These are phyloP conservation scores for Polysphondylium violaceum DNA, from an alignment of 78 protist genomes.

Conservation along the genomic window DNA sequence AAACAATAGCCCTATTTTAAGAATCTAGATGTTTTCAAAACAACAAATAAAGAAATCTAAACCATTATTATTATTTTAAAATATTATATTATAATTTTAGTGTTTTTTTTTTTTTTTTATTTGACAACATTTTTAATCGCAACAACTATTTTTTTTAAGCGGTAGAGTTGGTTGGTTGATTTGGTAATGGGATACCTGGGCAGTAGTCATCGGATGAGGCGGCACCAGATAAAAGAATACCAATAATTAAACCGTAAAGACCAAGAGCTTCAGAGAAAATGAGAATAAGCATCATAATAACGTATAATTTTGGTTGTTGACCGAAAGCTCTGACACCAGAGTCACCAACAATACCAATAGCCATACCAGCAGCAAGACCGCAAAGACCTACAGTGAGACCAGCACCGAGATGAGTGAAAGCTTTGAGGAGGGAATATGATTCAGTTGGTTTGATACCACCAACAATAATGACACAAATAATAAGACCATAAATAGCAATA, in stretches of 20 bases:
- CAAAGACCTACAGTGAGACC: slow-evolving; percentile 98
- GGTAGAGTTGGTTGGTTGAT: too few relatives aligned
- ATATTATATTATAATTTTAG: too few relatives aligned
- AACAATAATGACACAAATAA: slow-evolving; percentile 96
- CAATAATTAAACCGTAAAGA: slow-evolving; percentile 96
- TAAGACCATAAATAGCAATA: slow-evolving; percentile 99
- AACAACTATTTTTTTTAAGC: too few relatives aligned
- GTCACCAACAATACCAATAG: slow-evolving; percentile 96
- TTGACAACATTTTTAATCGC: too few relatives aligned
- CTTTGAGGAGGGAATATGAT: slow-evolving; percentile 75
- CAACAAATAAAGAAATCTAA: too few relatives aligned
- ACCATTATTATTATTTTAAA: too few relatives aligned
- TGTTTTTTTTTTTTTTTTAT: too few relatives aligned
- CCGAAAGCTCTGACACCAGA: slow-evolving; percentile 96
- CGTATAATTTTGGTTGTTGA: slow-evolving; percentile 91
- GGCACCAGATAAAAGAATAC: slow-evolving; percentile 91
- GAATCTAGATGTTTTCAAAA: too few relatives aligned
- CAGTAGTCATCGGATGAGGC: slow-evolving; percentile 22
- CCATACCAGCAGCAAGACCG: slow-evolving; percentile 98
- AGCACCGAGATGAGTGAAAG: slow-evolving; percentile 94
- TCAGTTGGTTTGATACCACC: slow-evolving; percentile 23
- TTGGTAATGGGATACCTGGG: slow-evolving; percentile 30
- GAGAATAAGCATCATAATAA: slow-evolving; percentile 96
- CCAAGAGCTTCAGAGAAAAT: slow-evolving; percentile 98
- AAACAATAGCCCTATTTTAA: too few relatives aligned